Base-by-base conservation (phyloP, 129 eudicot species). In the Chrysanthemum makinoi region DNA sequence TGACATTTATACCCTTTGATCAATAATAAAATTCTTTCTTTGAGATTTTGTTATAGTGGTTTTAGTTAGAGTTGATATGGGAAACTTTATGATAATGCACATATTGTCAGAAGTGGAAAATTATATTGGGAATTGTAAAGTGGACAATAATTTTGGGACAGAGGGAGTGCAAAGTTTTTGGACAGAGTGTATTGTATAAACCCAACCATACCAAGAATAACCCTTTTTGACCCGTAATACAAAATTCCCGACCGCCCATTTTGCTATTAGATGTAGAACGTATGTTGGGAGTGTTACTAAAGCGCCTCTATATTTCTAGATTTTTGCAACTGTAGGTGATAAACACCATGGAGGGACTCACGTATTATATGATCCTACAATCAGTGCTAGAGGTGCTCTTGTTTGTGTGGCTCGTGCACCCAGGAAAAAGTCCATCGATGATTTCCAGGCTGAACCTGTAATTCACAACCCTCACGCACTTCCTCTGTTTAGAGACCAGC, bases 391-490 rank as follows among this genome's bases (percentile, higher is more conserved):
- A 83, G 99, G 99, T 60, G 99, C 99, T 12, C 97, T 95, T 43
- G 99, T 88, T 8, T 90, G 99, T 80, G 99, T 90, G 18, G 89
- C 96, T 11, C 97, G 99, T 77, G 99, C 97, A 68, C 99, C 99
- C 46, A 80, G 99, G 88, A 95, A 77, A 79, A 74, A 88, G 77
- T 95, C 99, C 15, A 61, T 90, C 10, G 99, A 95, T 70, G 99
- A 95, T 83, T 95, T 87, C 47, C 87, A 84, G 81, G 87, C 87
- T 58, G 81, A 88, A 30, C 97, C 97, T 1, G 81, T 84, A 12
- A 86, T 95, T 60, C 99, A 95, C 84, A 95, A 90, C 83, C 99
- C 99, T n/a, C 99, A 95, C 66, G 97, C 99, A 53, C 86, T 95
- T 18, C 99, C 99, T 15, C 61, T 95, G 49, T 90, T 95, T 69